Conservation (phyloP, 2,329 filamentous ascomycete genomes). For the Colletotrichum incanum region DNA sequence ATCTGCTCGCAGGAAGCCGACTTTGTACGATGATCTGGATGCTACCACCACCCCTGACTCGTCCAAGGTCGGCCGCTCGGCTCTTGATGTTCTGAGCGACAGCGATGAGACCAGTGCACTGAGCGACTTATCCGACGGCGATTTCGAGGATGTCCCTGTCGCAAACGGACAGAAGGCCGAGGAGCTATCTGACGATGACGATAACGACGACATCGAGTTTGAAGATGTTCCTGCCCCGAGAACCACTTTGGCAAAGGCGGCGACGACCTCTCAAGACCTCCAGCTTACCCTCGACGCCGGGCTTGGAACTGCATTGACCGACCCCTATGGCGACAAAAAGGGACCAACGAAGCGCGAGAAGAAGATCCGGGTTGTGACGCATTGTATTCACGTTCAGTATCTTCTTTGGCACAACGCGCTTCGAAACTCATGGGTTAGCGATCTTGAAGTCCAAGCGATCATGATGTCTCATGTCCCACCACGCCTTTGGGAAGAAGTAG, state of each 20-base stretch:
- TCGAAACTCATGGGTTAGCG: conserved; percentile 87
- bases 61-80: conserved; percentile 59
- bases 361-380: conserved; percentile 82
- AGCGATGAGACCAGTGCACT: conserved; percentile 65
- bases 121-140: conserved; percentile 70
- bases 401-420: conserved; percentile 92
- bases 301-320: conserved; percentile 72
- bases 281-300: conserved; percentile 79
- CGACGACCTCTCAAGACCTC: conserved; percentile 75
- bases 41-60: conserved; percentile 62
- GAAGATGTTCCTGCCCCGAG: conserved; percentile 67
- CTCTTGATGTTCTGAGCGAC: conserved; percentile 61
- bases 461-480: conserved; percentile 82
- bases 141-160: conserved; percentile 65
- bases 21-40: conserved; percentile 75
- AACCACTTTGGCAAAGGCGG: conserved; percentile 58
- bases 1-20: conserved; percentile 65
- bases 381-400: conserved; percentile 90
- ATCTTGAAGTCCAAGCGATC: conserved; percentile 81
- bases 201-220: conserved; percentile 76
- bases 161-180: conserved; percentile 59
- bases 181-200: conserved; percentile 60
- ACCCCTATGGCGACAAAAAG: conserved; percentile 79
- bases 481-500: conserved; percentile 79
- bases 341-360: conserved; percentile 89